phyloP scores from a whole-genome alignment of 768 basidiomycete genomes.

The Termitomyces eurrhizus region DNA sequence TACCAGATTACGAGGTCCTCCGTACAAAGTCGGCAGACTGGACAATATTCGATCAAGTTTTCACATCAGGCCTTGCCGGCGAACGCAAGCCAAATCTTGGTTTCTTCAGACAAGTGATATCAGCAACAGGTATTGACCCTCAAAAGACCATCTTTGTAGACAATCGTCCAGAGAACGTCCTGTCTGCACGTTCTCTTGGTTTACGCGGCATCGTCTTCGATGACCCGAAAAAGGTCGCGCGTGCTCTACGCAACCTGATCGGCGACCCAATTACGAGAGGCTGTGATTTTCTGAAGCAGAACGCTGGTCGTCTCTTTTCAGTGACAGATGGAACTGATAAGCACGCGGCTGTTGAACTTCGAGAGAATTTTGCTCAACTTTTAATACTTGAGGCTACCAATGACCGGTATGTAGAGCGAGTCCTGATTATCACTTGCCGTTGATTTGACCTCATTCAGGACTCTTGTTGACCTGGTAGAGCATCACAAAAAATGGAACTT shows the following conservation, averaged over 20 bases:
- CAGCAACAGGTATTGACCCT: slow-evolving; percentile 41
- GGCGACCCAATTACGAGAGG: slow-evolving; percentile 45
- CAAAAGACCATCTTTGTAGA: slow-evolving; percentile 50
- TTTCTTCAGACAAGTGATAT: slow-evolving; percentile 48
- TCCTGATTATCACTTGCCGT: background rate
- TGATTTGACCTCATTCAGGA: slow-evolving; percentile 23
- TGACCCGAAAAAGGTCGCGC: slow-evolving; percentile 33
- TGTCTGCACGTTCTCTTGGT: slow-evolving; percentile 54
- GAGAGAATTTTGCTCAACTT: slow-evolving; percentile 58
- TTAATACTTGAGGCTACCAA: slow-evolving; percentile 51
- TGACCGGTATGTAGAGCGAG: slow-evolving; percentile 29
- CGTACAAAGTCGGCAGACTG: slow-evolving; percentile 44
- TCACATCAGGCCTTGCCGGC: slow-evolving; percentile 47
- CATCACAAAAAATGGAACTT: slow-evolving; percentile 50
- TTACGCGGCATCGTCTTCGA: slow-evolving; percentile 53
- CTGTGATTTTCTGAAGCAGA: slow-evolving; percentile 31
- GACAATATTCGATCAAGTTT: slow-evolving; percentile 45
- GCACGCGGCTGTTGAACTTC: slow-evolving; percentile 28
- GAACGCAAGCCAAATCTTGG: slow-evolving; percentile 56
- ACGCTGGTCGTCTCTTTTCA: slow-evolving; percentile 40
- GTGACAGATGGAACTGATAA: slow-evolving; percentile 33
- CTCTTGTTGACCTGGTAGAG: slow-evolving; percentile 40
- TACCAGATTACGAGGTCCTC: slow-evolving; percentile 45
- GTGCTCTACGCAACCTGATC: slow-evolving; percentile 42
- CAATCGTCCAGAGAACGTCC: slow-evolving; percentile 56